Evolutionary conservation across 78 protist genomes (phyloP).

Genomic region (Chrysochromulina parva): DNA sequence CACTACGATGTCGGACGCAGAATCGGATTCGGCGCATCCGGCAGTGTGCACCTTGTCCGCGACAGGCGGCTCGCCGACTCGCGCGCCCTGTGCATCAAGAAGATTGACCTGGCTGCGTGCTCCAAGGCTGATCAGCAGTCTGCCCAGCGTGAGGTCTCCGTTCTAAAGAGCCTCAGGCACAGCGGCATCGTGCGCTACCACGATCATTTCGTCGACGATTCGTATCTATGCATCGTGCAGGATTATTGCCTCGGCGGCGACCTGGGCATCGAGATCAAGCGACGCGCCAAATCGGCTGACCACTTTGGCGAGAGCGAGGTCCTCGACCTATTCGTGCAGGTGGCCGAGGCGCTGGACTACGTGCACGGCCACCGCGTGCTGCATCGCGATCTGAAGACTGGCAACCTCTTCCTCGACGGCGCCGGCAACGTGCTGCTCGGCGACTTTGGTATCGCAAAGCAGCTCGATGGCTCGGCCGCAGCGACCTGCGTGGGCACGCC

Average conservation of each 20-base stretch:
- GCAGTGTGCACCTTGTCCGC: too few relatives aligned
- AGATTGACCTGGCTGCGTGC: too few relatives aligned
- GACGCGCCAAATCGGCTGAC: too few relatives aligned
- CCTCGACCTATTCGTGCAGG: too few relatives aligned
- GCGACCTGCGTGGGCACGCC: neutral
- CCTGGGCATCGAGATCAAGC: neutral
- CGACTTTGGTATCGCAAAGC: neutral
- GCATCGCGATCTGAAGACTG: constrained; percentile 28
- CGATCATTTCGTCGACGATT: constrained; percentile 30
- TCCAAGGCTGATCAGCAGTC: too few relatives aligned
- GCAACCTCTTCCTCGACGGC: neutral
- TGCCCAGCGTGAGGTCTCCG: too few relatives aligned
- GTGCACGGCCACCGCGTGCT: neutral
- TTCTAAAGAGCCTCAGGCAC: too few relatives aligned
- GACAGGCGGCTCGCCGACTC: too few relatives aligned
- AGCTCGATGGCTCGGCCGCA: neutral
- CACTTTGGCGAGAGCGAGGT: neutral
- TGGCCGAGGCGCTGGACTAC: neutral
- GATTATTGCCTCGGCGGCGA: constrained; percentile 33
- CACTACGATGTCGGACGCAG: too few relatives aligned
- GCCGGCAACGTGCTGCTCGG: neutral
- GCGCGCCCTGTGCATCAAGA: too few relatives aligned
- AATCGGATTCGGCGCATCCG: too few relatives aligned
- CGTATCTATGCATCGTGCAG: neutral
- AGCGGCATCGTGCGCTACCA: constrained; percentile 19